phyloP scores from a whole-genome alignment of 495 filamentous ascomycete species.

The Xylaria castorea region DNA sequence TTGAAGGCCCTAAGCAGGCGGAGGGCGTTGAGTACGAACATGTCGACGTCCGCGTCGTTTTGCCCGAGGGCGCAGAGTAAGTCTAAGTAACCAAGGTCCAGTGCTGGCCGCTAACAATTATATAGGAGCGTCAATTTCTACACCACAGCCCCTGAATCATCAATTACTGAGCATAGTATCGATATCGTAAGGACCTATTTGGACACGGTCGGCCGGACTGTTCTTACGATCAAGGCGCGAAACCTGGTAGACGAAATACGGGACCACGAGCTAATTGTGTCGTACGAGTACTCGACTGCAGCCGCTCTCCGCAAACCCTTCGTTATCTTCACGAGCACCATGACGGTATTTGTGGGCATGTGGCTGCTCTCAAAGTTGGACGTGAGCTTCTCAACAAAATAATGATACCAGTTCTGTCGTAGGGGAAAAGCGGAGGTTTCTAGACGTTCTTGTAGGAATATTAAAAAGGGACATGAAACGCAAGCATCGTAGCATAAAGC shows the following conservation, averaged over 20 bases:
- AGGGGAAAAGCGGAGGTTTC: conserved; percentile 6
- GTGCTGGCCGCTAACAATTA: conserved; percentile 34
- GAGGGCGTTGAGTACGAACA: conserved; percentile 89
- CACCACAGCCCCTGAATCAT: conserved; percentile 64
- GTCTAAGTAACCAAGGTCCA: conserved; percentile 32
- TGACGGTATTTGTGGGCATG: conserved; percentile 74
- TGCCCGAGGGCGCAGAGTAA: conserved; percentile 92
- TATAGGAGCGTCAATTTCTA: conserved; percentile 71
- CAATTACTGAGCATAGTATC: conserved; percentile 63
- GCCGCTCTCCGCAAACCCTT: conserved; percentile 87
- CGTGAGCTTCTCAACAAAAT: conserved; percentile 52
- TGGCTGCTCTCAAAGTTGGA: conserved; percentile 83
- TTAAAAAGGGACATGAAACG: conserved; percentile 19
- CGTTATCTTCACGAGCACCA: conserved; percentile 75
- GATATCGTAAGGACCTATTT: conserved; percentile 76
- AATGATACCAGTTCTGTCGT: conserved; percentile 18
- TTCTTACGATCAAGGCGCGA: conserved; percentile 77
- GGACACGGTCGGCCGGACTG: conserved; percentile 89
- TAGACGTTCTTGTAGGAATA: conserved; percentile 25
- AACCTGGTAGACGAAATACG: conserved; percentile 89
- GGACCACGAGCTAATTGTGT: conserved; percentile 79
- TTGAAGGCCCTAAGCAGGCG: conserved; percentile 84
- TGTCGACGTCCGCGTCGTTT: conserved; percentile 77
- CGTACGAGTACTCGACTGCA: conserved; percentile 81
- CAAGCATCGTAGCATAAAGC: not conserved